Conservation (phyloP, 129 eudicot species). For the Mikania micrantha region DNA sequence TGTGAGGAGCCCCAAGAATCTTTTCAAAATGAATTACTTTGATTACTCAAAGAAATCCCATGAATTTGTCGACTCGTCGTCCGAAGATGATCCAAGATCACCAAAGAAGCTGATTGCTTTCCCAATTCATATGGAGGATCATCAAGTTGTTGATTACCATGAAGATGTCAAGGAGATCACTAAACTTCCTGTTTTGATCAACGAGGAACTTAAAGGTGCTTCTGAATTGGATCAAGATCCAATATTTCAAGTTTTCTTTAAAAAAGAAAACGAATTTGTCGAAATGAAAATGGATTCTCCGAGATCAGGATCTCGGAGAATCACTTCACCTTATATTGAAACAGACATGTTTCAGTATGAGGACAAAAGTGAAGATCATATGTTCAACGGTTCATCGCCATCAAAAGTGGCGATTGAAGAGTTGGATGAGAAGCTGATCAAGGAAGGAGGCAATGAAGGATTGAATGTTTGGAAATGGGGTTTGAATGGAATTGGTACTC, state of each 20-base stretch:
- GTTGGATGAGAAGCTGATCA: constrained; percentile 16
- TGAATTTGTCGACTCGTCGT: constrained; percentile 46
- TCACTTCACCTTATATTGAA: constrained; percentile 36
- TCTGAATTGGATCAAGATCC: constrained; percentile 49
- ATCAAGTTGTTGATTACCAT: constrained; percentile 13
- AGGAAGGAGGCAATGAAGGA: constrained; percentile 27
- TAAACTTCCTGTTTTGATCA: constrained; percentile 26
- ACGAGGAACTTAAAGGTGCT: constrained; percentile 15
- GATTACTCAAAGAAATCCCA: constrained; percentile 34
- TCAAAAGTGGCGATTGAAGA: constrained; percentile 24
- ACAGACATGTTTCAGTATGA: constrained; percentile 44
- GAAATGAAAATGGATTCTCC: constrained; percentile 92
- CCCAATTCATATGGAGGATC: constrained; percentile 40
- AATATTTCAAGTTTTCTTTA: constrained; percentile 65
- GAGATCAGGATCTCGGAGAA: constrained; percentile 39
- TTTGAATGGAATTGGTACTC: constrained; percentile 61
- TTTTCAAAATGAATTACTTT: constrained; percentile 51
- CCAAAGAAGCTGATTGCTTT: constrained; percentile 39
- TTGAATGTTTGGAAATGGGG: constrained; percentile 58
- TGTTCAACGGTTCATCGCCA: constrained; percentile 20
- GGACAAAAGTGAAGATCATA: constrained; percentile 40
- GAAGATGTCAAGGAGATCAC: constrained; percentile 28
- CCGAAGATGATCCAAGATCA: constrained; percentile 15
- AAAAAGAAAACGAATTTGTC: constrained; percentile 79
- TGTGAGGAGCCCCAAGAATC: constrained; percentile 27